Base-by-base conservation (phyloP, 768 basidiomycete genomes). In the Lactifluus piperatus region DNA sequence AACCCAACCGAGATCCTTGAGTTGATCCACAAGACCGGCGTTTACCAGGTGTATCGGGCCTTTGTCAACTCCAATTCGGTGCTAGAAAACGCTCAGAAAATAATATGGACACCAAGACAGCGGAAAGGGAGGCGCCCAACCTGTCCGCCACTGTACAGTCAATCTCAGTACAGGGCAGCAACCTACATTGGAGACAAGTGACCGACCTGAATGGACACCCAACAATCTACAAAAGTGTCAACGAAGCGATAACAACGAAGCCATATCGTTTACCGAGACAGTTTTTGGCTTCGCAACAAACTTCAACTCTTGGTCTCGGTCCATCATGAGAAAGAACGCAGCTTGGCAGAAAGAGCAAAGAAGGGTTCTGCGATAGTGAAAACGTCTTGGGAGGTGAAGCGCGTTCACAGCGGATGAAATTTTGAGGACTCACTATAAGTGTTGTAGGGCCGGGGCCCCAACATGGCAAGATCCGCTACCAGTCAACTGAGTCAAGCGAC, bases 141-240 rank as follows among this genome's bases (percentile, higher is more conserved):
- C 75, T 86, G 84, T 58, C 84, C 84, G 55, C 85, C 86, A 64
- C 85, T 86, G 43, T 53, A 45, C 50, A 55, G 50, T 57, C 34
- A 49, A 54, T 16, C 65, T 51, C 57, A 47, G 54, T 39, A 53
- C 51, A 18, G 14, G 5, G 10, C 16, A 14, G 2, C 13, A 36
- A 10, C 1, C 41, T 29, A 18, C 34, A 11, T 7, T 9, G 3
- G 10, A 13, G 11, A 36, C 45, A 60, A 54, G 37, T 45, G 46
- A 75, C 82, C 70, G 67, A 91, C 93, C 89, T 92, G 80, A 97
- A 97, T 16, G 94, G 94, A 74, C 94, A 97, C 27, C 91, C 93
- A 29, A 98, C 85, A 67, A 98, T 89, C 87, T 94, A 62, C 37
- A 49, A 37, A 37, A 54, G 30, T 60, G 58, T 49, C 68, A 53